Evolutionary conservation across 257 asterid species (phyloP).

Genomic region (Apocynum venetum): DNA sequence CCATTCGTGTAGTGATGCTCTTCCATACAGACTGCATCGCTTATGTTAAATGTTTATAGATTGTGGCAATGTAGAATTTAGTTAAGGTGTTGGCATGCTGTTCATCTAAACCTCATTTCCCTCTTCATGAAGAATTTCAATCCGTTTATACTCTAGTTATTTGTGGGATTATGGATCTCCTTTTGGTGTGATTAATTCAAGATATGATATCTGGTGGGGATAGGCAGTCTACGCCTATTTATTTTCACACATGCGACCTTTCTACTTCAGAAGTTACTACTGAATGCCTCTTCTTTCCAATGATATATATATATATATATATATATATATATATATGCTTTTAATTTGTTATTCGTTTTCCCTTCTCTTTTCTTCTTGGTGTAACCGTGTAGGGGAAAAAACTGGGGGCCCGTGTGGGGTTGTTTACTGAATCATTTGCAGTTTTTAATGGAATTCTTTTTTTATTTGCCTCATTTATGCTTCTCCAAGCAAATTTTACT

Average conservation of each 20-base stretch:
- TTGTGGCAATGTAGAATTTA: constrained; percentile 30
- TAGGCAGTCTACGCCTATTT: constrained; percentile 6
- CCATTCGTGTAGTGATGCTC: constrained; percentile 12
- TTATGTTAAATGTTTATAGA: constrained; percentile 28
- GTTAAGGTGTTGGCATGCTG: constrained; percentile 23
- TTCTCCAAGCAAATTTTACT: neutral
- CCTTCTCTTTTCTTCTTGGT: neutral
- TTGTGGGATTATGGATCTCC: constrained; percentile 18
- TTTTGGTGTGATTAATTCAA: constrained; percentile 15
- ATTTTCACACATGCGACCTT: neutral
- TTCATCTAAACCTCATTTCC: constrained; percentile 12
- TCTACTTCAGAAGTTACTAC: neutral
- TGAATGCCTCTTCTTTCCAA: neutral
- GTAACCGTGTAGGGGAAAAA: no score
- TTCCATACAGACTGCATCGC: constrained; percentile 14
- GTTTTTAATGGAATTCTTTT: neutral
- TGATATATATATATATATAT: neutral
- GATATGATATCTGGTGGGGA: constrained; percentile 21
- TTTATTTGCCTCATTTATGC: neutral
- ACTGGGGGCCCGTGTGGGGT: neutral
- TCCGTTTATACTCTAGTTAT: constrained; percentile 13
- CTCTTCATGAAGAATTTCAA: constrained; percentile 18
- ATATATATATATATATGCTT: neutral
- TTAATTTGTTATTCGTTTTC: neutral
- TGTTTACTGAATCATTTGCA: neutral